Base-by-base conservation (phyloP, 2,329 filamentous ascomycete species). In the Colletotrichum truncatum region DNA sequence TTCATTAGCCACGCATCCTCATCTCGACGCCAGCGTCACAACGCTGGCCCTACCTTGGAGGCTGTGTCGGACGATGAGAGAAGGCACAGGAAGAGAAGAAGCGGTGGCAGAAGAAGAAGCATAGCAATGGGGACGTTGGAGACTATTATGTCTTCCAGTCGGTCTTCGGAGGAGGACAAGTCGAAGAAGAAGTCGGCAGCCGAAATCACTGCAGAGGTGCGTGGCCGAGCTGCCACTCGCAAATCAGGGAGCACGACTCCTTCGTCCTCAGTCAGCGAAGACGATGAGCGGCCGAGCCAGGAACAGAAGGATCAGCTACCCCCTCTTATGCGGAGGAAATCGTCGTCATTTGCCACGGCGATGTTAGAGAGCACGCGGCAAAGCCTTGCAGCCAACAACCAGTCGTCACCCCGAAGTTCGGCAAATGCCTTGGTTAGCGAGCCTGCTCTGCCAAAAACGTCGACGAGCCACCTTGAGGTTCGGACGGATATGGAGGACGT, bases 111-210 rank as follows among this genome's bases (percentile, higher is more conserved):
- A 38, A 77, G 82, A 41, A 82, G 81, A 56, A 87, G 85, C 64
- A 79, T 80, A 23, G 88, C 88, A 5, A 87, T 89, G 73, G 86
- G 87, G 3, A 90, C 87, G 1, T 75, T 90, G 4, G 87, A 91
- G 70, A 90, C 88, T 1, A 90, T 90, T 71, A 90, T 90, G 81
- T 89, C 87, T 23, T 88, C 86, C 0, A 90, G 87, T 66, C 83
- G 87, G 25, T 90, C 87, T 2, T 89, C 87, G 0, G 87, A 89
- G 23, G 88, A 90, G 68, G 87, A 89, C 41, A 85, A 82, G 69
- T 79, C 82, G n/a, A 86, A 83, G 69, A 89, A 87, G 74, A 88
- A 85, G 71, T 81, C 86, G 1, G 87, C 87, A 0, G 79, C 83
- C 1, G 85, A 87, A 61, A 77, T 89, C 25, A 82, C 84, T 0